phyloP scores from a whole-genome alignment of 2,329 filamentous ascomycete genomes.

The Teratosphaeria zuluensis region DNA sequence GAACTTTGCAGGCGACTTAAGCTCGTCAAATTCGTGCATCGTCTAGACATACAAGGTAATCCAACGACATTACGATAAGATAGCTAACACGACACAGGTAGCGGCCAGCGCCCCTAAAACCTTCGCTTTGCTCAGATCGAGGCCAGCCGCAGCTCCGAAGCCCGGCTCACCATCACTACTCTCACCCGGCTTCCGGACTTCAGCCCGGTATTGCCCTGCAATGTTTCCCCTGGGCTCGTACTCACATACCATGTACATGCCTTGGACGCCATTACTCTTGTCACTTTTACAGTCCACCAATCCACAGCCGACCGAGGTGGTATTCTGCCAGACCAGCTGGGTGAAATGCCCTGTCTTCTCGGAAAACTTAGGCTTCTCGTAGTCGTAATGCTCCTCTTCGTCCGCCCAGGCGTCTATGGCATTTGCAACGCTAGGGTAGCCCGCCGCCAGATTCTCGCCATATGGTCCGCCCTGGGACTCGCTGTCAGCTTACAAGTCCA shows the following conservation, averaged over 20 bases:
- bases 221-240: slow-evolving; percentile 31
- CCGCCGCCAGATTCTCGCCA: slow-evolving; percentile 24
- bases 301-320: slow-evolving; percentile 22
- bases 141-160: slow-evolving; percentile 8
- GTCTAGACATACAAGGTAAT: neutral
- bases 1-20: neutral
- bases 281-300: slow-evolving; percentile 14
- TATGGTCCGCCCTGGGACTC: slow-evolving; percentile 17
- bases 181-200: slow-evolving; percentile 23
- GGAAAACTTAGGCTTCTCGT: slow-evolving; percentile 16
- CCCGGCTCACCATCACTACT: slow-evolving; percentile 13
- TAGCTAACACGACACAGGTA: slow-evolving; percentile 5
- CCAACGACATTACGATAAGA: neutral
- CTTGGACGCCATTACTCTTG: slow-evolving; percentile 10
- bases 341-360: slow-evolving; percentile 23
- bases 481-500: neutral
- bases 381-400: slow-evolving; percentile 22
- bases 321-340: slow-evolving; percentile 26
- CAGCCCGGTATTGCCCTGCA: slow-evolving; percentile 23
- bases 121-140: neutral
- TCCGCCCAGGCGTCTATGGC: slow-evolving; percentile 24
- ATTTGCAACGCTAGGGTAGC: slow-evolving; percentile 13
- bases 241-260: slow-evolving; percentile 28
- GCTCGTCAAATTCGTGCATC: neutral
- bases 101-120: slow-evolving; percentile 8